Evolutionary conservation across 306 rosid species (phyloP).

Genomic region (Morella rubra): DNA sequence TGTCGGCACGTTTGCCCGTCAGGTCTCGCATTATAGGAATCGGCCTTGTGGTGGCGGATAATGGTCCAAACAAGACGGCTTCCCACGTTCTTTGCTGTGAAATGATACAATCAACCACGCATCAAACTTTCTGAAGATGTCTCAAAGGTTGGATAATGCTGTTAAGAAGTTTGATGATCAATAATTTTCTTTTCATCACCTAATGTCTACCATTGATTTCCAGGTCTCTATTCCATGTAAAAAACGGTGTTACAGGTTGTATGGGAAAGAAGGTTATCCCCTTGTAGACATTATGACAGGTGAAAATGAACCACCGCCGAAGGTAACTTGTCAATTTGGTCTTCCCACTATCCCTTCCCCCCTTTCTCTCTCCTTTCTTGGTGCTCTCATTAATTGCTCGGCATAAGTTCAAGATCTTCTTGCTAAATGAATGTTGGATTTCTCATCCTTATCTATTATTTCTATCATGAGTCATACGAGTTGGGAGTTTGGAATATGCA

Average conservation of each 20-base stretch:
- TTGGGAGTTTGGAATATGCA: neutral
- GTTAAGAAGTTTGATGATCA: conserved; percentile 9
- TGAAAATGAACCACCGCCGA: conserved; percentile 89
- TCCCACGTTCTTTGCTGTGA: too few species aligned
- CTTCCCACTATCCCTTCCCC: neutral
- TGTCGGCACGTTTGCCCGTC: too few species aligned
- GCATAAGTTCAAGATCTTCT: neutral
- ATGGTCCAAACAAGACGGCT: too few species aligned
- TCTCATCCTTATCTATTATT: neutral
- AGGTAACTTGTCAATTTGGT: conserved; percentile 54
- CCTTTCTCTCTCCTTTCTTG: conserved; percentile 7
- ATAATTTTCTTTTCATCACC: conserved; percentile 12
- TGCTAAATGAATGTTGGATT: neutral
- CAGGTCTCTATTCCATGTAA: conserved; percentile 99
- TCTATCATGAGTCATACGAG: neutral
- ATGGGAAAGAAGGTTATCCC: conserved; percentile 95
- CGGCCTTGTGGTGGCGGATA: too few species aligned
- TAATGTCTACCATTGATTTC: conserved; percentile 27
- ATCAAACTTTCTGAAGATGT: conserved; percentile 99
- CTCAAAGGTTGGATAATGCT: conserved; percentile 69
- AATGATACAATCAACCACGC: conserved; percentile 90
- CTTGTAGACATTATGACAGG: conserved; percentile 93
- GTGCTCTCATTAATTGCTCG: neutral
- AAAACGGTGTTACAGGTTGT: conserved; percentile 76
- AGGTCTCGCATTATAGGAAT: too few species aligned